A percentile compares a stretch with the other conserved stretches of the same genome.
phyloP scores from a whole-genome alignment of 2,329 filamentous ascomycete species.

The Fusarium nygamai region DNA sequence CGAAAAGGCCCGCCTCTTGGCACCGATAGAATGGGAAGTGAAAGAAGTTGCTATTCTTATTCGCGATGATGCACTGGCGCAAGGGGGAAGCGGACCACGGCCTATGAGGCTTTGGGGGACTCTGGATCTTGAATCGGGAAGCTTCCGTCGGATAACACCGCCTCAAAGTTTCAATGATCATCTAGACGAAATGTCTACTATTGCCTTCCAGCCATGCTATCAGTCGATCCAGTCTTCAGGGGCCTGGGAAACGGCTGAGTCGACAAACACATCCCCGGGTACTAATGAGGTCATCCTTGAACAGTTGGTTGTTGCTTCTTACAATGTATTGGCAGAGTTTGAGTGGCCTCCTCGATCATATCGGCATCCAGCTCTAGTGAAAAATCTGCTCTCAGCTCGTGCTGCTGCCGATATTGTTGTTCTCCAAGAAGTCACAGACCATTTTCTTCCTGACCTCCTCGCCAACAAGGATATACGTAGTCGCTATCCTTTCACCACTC shows the following conservation, averaged over 20 bases:
- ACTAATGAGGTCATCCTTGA: constrained; percentile 5
- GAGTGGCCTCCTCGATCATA: constrained; percentile 54
- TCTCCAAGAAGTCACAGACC: constrained; percentile 72
- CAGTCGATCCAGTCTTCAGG: not conserved
- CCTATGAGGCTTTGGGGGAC: constrained; percentile 68
- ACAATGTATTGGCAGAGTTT: constrained; percentile 65
- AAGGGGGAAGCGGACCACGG: constrained; percentile 46
- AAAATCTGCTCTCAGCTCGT: constrained; percentile 54
- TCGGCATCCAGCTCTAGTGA: constrained; percentile 56
- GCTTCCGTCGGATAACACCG: constrained; percentile 1
- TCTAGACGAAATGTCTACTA: not conserved
- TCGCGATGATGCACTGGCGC: constrained; percentile 52
- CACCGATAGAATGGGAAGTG: constrained; percentile 59
- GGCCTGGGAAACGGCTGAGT: constrained; percentile 8
- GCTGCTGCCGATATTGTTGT: constrained; percentile 60
- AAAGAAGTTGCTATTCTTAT: constrained; percentile 62
- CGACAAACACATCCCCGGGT: not conserved
- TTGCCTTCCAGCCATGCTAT: constrained; percentile 19
- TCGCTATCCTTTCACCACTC: constrained; percentile 65
- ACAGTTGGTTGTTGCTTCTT: constrained; percentile 57
- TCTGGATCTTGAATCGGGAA: constrained; percentile 50
- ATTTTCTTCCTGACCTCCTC: constrained; percentile 68
- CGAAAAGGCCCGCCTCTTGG: constrained; percentile 61
- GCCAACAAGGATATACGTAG: constrained; percentile 54
- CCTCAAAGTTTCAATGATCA: constrained; percentile 10